These are phyloP conservation scores for Stemphylium lycopersici DNA, from an alignment of 2,329 filamentous ascomycete genomes.

Conservation along the genomic window DNA sequence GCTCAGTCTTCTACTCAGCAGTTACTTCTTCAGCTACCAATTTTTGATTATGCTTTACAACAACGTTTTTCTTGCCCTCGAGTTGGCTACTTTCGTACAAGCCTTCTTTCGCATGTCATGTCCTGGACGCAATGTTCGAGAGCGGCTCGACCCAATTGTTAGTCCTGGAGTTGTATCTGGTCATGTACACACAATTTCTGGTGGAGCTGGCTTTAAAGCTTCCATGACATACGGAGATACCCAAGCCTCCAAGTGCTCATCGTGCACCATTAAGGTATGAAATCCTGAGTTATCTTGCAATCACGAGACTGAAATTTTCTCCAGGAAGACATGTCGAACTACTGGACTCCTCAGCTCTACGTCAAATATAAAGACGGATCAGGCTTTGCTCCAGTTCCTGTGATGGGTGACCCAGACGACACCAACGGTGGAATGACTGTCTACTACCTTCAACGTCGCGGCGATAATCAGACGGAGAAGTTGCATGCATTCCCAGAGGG, in stretches of 20 bases:
- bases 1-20: not conserved
- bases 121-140: conserved; percentile 33
- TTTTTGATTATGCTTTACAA: conserved; percentile 21
- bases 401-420: conserved; percentile 56
- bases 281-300: not conserved
- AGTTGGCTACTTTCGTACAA: conserved; percentile 17
- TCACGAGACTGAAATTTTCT: conserved; percentile 1
- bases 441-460: conserved; percentile 69
- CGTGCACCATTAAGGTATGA: conserved; percentile 65
- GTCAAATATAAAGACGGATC: conserved; percentile 57
- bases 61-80: conserved; percentile 18
- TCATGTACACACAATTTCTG: conserved; percentile 75
- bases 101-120: conserved; percentile 42
- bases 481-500: conserved; percentile 73
- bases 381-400: conserved; percentile 65
- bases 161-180: conserved; percentile 62
- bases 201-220: conserved; percentile 70
- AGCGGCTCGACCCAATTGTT: conserved; percentile 72
- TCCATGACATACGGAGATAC: conserved; percentile 67
- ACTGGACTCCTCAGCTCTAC: conserved; percentile 77
- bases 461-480: conserved; percentile 63
- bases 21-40: not conserved
- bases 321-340: conserved; percentile 61
- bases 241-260: conserved; percentile 68
- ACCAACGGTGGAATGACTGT: conserved; percentile 68